Base-by-base conservation (phyloP, 345 rosid genomes). In the Barbarea vulgaris region DNA sequence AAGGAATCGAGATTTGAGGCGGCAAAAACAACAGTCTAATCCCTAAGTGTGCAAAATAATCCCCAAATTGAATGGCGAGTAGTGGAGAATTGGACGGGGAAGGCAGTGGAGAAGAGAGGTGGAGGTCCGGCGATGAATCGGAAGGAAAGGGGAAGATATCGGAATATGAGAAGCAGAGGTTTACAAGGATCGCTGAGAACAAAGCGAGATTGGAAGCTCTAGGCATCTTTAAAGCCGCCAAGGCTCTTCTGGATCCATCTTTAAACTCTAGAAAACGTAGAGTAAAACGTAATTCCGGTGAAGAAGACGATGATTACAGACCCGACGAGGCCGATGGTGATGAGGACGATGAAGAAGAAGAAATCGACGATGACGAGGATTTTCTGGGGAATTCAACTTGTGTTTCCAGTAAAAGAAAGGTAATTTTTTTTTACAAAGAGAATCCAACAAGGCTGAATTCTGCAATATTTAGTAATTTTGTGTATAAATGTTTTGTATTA, bases 131-230 rank as follows among this genome's bases (percentile, higher is more conserved):
- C 46, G 85, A 65, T 12, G 88, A 75, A 33, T 83, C 74, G 6
- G 66, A 75, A 31, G 44, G 47, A 30, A 57, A 56, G 57, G 77
- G 70, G 19, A 74, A 77, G 62, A 79, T 81, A 3, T 77, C 90
- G 41, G 89, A 83, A 54, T 87, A 89, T 55, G 96, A 91, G 86
- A 86, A 85, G 70, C 87, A 76, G 86, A 86, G 96, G 70, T 70
- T 89, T 1, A 59, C 84, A 22, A 93, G 93, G 81, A 93, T 91
- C 54, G 90, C 90, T 11, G 93, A 86, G 87, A 89, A 93, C 84
- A 83, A 75, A 77, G 90, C 88, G 22, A 84, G 89, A 74, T 85
- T 91, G 90, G 95, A 85, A 79, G 96, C 96, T 50, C 67, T 91
- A 64, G 96, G 98, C 67, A 83, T 93, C 53, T 70, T 69, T 31